These are phyloP conservation scores for Mucor velutinosus DNA, from an alignment of 371 early-diverging fungal species.

Conservation along the genomic window DNA sequence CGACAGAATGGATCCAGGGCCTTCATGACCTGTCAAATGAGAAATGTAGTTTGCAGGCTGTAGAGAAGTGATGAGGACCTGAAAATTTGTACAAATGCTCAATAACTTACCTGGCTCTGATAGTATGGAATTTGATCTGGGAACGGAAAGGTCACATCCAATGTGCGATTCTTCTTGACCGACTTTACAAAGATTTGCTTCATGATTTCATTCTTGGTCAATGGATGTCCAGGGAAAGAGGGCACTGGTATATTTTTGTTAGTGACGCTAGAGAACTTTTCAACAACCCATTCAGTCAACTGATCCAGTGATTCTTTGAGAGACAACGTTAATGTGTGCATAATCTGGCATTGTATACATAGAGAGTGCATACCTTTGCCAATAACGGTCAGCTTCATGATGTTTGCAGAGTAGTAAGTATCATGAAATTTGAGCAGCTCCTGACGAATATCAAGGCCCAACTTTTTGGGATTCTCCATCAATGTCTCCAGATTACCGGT, in stretches of 20 bases:
- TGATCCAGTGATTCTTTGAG: conserved; percentile 77
- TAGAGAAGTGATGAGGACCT: neutral
- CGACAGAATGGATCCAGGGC: conserved; percentile 85
- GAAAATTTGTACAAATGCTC: neutral
- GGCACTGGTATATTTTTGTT: conserved; percentile 73
- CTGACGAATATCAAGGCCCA: conserved; percentile 81
- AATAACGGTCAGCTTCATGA: conserved; percentile 92
- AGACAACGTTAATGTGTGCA: neutral
- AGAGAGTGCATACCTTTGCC: conserved; percentile 68
- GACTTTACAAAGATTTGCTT: conserved; percentile 75
- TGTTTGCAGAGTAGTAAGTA: conserved; percentile 91
- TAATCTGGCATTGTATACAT: neutral
- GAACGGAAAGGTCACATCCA: conserved; percentile 84
- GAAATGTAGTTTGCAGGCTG: conserved; percentile 76
- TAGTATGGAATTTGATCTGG: conserved; percentile 69
- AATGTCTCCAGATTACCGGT: conserved; percentile 87
- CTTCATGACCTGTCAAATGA: conserved; percentile 84
- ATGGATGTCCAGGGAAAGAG: conserved; percentile 69
- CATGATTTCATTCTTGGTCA: conserved; percentile 68
- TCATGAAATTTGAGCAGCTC: conserved; percentile 85
- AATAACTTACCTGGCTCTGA: conserved; percentile 50
- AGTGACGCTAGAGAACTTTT: conserved; percentile 70
- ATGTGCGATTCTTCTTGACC: conserved; percentile 72
- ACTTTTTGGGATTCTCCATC: conserved; percentile 64
- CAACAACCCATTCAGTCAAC: conserved; percentile 78